These are phyloP conservation scores for Onygenales sp. DNA, from an alignment of 2,329 filamentous ascomycete species.

Conservation along the genomic window DNA sequence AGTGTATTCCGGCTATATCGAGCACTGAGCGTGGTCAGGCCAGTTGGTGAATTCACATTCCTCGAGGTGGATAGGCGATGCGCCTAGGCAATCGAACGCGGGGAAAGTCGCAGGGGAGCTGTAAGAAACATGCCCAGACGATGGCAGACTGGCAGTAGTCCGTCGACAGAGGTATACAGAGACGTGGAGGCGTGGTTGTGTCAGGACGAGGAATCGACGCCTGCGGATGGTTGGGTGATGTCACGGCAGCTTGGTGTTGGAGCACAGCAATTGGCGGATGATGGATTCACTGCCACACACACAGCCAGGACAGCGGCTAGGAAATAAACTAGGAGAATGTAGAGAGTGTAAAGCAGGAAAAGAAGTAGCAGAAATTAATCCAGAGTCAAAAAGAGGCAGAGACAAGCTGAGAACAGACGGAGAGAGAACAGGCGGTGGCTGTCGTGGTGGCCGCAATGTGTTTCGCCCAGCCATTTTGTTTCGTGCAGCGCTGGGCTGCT, in stretches of 20 bases:
- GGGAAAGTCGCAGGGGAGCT: background rate
- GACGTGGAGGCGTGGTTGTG: background rate
- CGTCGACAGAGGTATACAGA: background rate
- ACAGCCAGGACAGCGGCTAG: no score
- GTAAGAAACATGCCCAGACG: background rate
- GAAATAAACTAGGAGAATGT: rapidly evolving
- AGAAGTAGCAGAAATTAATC: no score
- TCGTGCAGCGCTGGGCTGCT: no score
- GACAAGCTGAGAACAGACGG: no score
- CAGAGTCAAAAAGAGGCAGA: no score
- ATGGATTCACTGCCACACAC: background rate
- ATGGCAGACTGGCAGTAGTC: background rate
- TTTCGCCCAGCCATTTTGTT: no score
- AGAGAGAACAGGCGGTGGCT: no score
- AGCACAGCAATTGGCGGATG: background rate
- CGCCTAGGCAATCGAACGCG: background rate
- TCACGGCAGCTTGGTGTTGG: background rate
- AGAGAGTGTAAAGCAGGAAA: no score
- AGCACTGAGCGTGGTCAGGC: background rate
- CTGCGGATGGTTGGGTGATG: background rate
- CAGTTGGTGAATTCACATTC: background rate
- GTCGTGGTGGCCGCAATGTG: no score
- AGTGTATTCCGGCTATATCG: background rate
- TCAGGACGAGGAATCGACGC: background rate
- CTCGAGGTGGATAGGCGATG: background rate